Evolutionary conservation across 1,139 yeast species (phyloP).

Genomic region (Ogataea hybrid): DNA sequence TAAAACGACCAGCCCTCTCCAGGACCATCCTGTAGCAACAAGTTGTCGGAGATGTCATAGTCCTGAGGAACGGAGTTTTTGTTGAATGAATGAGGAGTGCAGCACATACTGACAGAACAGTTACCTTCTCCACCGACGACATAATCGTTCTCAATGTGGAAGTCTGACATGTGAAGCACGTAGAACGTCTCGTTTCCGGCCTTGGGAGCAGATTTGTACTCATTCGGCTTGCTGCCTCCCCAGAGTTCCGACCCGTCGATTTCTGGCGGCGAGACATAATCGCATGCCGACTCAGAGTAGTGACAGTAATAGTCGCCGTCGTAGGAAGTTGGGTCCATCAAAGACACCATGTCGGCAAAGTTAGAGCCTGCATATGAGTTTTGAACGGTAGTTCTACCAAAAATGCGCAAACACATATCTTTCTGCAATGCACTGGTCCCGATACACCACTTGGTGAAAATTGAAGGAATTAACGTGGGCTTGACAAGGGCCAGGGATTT

Average conservation of each 20-base stretch:
- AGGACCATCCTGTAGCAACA: slow-evolving; percentile 15
- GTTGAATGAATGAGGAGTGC: slow-evolving; percentile 36
- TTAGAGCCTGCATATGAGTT: slow-evolving; percentile 40
- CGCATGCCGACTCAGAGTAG: slow-evolving; percentile 42
- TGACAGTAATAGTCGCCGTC: slow-evolving; percentile 58
- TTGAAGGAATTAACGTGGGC: slow-evolving; percentile 43
- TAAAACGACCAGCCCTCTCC: slow-evolving; percentile 25
- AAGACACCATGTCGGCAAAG: slow-evolving; percentile 44
- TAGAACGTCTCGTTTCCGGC: slow-evolving; percentile 47
- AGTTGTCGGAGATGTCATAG: slow-evolving; percentile 35
- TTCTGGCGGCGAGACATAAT: slow-evolving; percentile 43
- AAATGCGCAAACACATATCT: slow-evolving; percentile 33
- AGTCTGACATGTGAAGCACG: slow-evolving; percentile 66
- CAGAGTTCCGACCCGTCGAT: slow-evolving; percentile 42
- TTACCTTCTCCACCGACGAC: slow-evolving; percentile 59
- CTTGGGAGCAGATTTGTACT: slow-evolving; percentile 35
- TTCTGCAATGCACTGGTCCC: slow-evolving; percentile 30
- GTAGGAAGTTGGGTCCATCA: slow-evolving; percentile 46
- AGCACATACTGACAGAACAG: slow-evolving; percentile 52
- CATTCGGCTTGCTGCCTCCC: slow-evolving; percentile 37
- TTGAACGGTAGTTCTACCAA: slow-evolving; percentile 36
- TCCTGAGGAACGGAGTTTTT: slow-evolving; percentile 37
- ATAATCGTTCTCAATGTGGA: slow-evolving; percentile 60
- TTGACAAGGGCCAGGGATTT: slow-evolving; percentile 39
- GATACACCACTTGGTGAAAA: slow-evolving; percentile 44